Percentiles rank a stretch among this genome's conserved stretches.
Conservation (phyloP, 2,329 filamentous ascomycete species). For the Annulohypoxylon truncatum region DNA sequence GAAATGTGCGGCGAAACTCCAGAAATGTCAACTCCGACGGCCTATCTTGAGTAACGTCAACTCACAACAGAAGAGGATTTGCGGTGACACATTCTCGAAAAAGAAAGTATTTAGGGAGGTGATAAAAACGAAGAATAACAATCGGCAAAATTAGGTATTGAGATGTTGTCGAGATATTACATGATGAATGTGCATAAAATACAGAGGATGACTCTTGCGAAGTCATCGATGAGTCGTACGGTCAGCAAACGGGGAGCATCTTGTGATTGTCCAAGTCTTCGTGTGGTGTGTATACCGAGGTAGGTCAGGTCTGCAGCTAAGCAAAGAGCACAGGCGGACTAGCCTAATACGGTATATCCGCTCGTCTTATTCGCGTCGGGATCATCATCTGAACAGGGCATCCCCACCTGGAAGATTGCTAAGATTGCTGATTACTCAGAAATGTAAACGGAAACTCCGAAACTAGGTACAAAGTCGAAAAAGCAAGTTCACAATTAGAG, state of each 20-base stretch:
- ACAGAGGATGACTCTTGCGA: background rate
- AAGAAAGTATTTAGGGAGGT: background rate
- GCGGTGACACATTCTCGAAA: constrained; percentile 7
- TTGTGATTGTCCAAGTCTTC: background rate
- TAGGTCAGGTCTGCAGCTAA: constrained; percentile 1
- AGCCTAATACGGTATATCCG: constrained; percentile 35
- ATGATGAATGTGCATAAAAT: background rate
- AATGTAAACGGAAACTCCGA: constrained; percentile 20
- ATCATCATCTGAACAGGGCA: constrained; percentile 4
- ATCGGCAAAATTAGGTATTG: background rate
- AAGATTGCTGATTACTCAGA: background rate
- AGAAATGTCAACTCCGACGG: constrained; percentile 33
- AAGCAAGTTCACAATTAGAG: background rate
- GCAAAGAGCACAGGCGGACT: constrained; percentile 23
- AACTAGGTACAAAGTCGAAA: background rate
- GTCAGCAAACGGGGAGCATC: background rate
- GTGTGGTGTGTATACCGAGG: background rate
- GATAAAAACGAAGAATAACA: background rate
- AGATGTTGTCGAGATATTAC: background rate
- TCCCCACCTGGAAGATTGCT: background rate
- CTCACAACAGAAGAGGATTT: background rate
- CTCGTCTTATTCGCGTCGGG: background rate
- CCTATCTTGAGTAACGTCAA: background rate
- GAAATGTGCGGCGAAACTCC: constrained; percentile 14
- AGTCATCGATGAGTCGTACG: background rate